Evolutionary conservation across 2,329 filamentous ascomycete genomes (phyloP), one percentile per base, ranked within the genome.

Genomic region (Claviceps pazoutovae): DNA sequence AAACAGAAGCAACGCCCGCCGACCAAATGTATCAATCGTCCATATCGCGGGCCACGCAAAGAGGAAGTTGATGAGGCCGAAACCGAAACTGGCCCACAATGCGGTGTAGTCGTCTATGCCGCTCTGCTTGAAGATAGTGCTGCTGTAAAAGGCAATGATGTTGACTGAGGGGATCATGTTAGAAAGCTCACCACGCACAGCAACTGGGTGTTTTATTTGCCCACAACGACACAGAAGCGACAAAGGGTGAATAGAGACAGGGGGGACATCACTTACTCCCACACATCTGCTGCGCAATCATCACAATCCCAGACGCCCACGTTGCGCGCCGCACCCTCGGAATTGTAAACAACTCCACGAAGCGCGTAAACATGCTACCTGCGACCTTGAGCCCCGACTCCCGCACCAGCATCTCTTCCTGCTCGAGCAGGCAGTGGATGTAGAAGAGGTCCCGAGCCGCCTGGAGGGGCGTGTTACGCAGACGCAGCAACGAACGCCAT

Each of bases 211-310:
- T 44, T 44, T 21, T n/a, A 13, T 42, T 42, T 9, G 26, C 8
- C 26, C 2, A 34, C 2, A 13, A 30, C 7, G 3, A 16, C 8
- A n/a, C 4, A 11, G 13, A 43, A 23, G 19, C 4, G 11, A 43
- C 8, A 23, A 43, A 9, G 1, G 4, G 16, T 9, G 8, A 14
- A 43, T 4, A 26, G 21, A 14, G n/a, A 23, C 23, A 9, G 16
- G 13, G 5, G 16, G 7, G 8, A 4, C 8, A 19, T 14, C 4
- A 53, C 51, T 69, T 26, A 53, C 51, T 53, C 19, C 77, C 79
- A 54, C 77, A 80, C 68, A 83, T 74, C 60, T 83, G 79, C 58
- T 83, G 79, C 0, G 69, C 70, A 57, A 81, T 78, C 82, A 88
- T 87, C 57, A 86, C 81, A 1, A 78, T 77, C 56, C 77, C 79